Conservation (phyloP, 176 grass and related monocot genomes). For the Alopecurus myosuroides region DNA sequence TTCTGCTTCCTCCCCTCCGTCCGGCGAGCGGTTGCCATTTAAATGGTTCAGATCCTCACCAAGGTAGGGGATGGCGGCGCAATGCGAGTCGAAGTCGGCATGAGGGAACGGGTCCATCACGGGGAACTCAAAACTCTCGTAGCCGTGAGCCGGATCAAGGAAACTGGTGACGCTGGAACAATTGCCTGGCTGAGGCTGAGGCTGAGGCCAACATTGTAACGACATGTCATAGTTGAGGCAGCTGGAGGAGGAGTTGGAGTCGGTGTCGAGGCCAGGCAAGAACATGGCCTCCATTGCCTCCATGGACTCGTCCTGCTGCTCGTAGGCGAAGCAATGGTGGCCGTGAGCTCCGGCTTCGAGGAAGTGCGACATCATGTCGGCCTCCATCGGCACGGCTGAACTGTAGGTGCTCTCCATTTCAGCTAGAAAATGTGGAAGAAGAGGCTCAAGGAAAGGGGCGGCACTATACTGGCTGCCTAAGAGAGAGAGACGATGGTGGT, state of each 20-base stretch:
- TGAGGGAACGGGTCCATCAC: conserved; percentile 7
- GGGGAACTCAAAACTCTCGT: conserved; percentile 40
- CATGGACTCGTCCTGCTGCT: conserved; percentile 42
- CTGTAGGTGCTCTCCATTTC: conserved; percentile 44
- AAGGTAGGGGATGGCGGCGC: conserved; percentile 21
- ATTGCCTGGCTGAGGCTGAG: conserved; percentile 27
- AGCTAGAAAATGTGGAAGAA: not conserved
- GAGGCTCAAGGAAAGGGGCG: not conserved
- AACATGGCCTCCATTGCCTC: conserved; percentile 41
- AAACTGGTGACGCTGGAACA: conserved; percentile 33
- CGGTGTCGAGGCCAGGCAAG: conserved; percentile 46
- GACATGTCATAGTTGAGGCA: conserved; percentile 33
- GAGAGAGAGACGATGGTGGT: conserved; percentile 20
- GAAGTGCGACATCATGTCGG: conserved; percentile 50
- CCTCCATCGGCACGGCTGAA: conserved; percentile 28
- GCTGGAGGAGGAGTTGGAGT: conserved; percentile 44
- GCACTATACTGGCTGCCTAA: not conserved
- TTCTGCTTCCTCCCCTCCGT: conserved; percentile 42
- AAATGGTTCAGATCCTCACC: conserved; percentile 12
- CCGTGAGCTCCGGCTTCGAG: conserved; percentile 34
- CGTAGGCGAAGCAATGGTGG: conserved; percentile 52
- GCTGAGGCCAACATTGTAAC: conserved; percentile 45
- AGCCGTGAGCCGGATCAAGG: conserved; percentile 34
- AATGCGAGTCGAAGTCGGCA: conserved; percentile 10
- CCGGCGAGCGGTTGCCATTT: conserved; percentile 20